phyloP scores from a whole-genome alignment of 2,329 filamentous ascomycete genomes.

The Trichoderma hamatum region DNA sequence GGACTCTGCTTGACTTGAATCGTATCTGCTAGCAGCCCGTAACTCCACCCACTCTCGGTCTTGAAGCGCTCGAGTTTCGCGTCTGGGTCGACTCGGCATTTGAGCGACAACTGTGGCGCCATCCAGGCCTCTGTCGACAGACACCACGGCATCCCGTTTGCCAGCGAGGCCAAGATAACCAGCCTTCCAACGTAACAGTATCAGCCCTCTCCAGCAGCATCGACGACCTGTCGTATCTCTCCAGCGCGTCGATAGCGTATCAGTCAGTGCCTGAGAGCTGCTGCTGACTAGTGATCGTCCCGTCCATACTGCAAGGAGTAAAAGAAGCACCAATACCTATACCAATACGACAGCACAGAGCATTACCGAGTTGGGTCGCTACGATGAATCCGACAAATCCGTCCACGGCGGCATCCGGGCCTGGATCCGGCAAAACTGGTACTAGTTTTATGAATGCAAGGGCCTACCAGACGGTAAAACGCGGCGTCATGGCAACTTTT shows the following conservation, averaged over 20 bases:
- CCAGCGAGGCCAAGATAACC: not conserved
- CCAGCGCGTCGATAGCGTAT: no score
- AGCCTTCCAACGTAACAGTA: not conserved
- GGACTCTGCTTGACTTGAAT: not conserved
- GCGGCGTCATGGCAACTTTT: conserved; percentile 63
- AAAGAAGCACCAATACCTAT: not conserved
- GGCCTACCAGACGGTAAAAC: conserved; percentile 53
- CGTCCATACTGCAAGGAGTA: not conserved
- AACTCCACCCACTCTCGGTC: not conserved
- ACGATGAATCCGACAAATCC: conserved; percentile 58
- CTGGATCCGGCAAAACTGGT: conserved; percentile 51
- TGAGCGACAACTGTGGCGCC: not conserved
- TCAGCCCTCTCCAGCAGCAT: not conserved
- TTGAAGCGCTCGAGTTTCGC: not conserved
- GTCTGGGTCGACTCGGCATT: not conserved
- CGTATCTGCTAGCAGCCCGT: not conserved
- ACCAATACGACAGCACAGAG: not conserved
- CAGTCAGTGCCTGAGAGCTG: not conserved
- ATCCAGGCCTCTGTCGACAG: not conserved
- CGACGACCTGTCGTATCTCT: not conserved
- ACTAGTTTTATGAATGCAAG: conserved; percentile 33
- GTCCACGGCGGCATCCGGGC: conserved; percentile 53
- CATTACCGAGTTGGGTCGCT: not conserved
- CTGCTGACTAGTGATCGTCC: not conserved
- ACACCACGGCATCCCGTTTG: not conserved